Base-by-base conservation (phyloP, 768 basidiomycete species). In the Termitomyces sp. region DNA sequence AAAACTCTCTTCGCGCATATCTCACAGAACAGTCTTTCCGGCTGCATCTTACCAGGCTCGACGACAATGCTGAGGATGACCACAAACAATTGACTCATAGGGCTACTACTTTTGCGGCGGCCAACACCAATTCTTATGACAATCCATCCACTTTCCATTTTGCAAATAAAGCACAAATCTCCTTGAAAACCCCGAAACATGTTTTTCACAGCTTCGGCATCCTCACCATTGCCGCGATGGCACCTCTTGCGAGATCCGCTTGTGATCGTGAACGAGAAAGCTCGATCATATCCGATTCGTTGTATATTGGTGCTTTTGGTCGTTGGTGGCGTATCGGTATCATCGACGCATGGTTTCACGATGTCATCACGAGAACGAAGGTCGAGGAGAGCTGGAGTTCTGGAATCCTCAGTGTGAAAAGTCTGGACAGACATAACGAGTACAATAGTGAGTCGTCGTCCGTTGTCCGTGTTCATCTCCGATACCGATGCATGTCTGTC, bases 1-100 rank as follows among this genome's bases (percentile, higher is more conserved):
- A 98, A 72, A 86, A 86, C 46, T 94, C 94, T 7, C 98, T 99
- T 73, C 86, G 95, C 52, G 79, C 93, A 19, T 95, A 92, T 74
- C 86, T 98, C 63, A 98, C 95, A n/a, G 94, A 97, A 67, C 91
- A 91, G 67, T 95, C 94, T 25, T 98, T 99, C 70, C 91, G 95
- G 52, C 90, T 91, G 54, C 94, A 98, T 70, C 82, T 98, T 58
- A 91, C 85, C 58, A 87, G 86, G 54, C 82, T 97, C 64, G 88
- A 94, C 63, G 86, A 87, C 64, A 75, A 73, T 46, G 67, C 73
- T 56, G 81, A 85, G 52, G 85, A 87, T 55, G 72, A 79, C 55
- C 76, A 81, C 56, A 67, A 67, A 53, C 63, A 71, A 57, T 63
- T 66, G 25, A 63, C 67, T 59, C 68, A 68, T 52, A 64, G 68